Evolutionary conservation across 495 filamentous ascomycete species (phyloP).

Genomic region (Amniculicola lignicola): DNA sequence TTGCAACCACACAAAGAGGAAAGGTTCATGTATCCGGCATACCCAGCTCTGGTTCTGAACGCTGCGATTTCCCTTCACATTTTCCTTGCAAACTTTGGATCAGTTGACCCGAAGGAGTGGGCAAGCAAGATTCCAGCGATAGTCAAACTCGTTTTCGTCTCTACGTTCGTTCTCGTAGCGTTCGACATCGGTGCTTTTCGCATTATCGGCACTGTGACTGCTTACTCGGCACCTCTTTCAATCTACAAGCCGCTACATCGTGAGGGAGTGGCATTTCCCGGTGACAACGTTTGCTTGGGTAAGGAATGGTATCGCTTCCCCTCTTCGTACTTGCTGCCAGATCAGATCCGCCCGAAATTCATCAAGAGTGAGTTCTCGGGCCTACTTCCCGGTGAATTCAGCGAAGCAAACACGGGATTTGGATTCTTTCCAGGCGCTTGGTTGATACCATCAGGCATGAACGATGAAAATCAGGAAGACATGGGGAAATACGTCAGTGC

Average conservation of each 20-base stretch:
- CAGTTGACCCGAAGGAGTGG: slow-evolving; percentile 59
- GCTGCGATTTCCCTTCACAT: slow-evolving; percentile 83
- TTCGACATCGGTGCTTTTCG: slow-evolving; percentile 65
- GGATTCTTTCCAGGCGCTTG: slow-evolving; percentile 74
- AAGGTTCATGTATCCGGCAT: slow-evolving; percentile 96
- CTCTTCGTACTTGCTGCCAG: slow-evolving; percentile 83
- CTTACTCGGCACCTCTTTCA: slow-evolving; percentile 79
- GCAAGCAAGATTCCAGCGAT: slow-evolving; percentile 66
- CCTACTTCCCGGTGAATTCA: slow-evolving; percentile 86
- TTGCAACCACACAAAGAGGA: slow-evolving; percentile 96
- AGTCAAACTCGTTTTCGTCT: slow-evolving; percentile 62
- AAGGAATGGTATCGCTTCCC: slow-evolving; percentile 99
- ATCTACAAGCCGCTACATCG: slow-evolving; percentile 62
- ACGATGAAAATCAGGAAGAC: slow-evolving; percentile 88
- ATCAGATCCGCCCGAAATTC: slow-evolving; percentile 76
- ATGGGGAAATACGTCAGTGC: slow-evolving; percentile 73
- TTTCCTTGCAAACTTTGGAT: slow-evolving; percentile 67
- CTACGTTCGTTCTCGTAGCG: slow-evolving; percentile 53
- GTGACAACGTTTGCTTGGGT: slow-evolving; percentile 79
- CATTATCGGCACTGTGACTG: slow-evolving; percentile 74
- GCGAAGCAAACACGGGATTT: slow-evolving; percentile 59
- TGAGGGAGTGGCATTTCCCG: slow-evolving; percentile 48
- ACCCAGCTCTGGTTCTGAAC: slow-evolving; percentile 88
- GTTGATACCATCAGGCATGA: slow-evolving; percentile 79
- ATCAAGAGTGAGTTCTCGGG: slow-evolving; percentile 86